These are phyloP conservation scores for Fusarium fracticaudum DNA, from an alignment of 2,329 filamentous ascomycete genomes.

Conservation along the genomic window DNA sequence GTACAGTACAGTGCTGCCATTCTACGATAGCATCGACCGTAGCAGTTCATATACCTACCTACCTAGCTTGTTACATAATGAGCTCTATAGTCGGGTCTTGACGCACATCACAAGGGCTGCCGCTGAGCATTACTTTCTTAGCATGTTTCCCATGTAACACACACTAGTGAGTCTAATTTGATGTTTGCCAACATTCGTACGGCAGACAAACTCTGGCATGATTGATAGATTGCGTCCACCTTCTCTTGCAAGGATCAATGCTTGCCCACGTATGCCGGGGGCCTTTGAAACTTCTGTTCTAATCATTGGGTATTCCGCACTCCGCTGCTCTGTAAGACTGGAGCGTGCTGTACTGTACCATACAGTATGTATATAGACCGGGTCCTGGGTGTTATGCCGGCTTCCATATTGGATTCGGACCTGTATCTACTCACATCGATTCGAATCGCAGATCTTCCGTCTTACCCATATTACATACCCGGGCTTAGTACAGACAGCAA, in stretches of 20 bases:
- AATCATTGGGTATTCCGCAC: background rate
- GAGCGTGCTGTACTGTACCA: background rate
- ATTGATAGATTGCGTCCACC: conserved; percentile 2
- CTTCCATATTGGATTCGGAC: background rate
- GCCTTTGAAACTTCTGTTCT: conserved; percentile 13
- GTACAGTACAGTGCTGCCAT: background rate
- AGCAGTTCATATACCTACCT: background rate
- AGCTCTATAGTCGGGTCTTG: background rate
- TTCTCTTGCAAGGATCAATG: conserved; percentile 13
- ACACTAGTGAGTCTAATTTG: conserved; percentile 12
- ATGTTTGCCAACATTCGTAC: background rate
- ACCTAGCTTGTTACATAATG: background rate
- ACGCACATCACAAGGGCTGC: background rate
- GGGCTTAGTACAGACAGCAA: conserved; percentile 9
- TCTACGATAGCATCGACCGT: background rate
- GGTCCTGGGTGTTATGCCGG: conserved; percentile 25
- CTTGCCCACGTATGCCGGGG: conserved; percentile 10
- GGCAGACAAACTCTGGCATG: conserved; percentile 6
- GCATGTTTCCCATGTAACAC: background rate
- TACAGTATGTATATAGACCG: conserved; percentile 25
- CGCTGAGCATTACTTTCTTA: background rate
- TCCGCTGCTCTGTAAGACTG: conserved; percentile 1
- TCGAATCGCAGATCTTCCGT: conserved; percentile 28
- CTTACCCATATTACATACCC: conserved; percentile 7
- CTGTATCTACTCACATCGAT: conserved; percentile 12